Conservation (phyloP, 768 basidiomycete species). For the Coprinopsis sp. region DNA sequence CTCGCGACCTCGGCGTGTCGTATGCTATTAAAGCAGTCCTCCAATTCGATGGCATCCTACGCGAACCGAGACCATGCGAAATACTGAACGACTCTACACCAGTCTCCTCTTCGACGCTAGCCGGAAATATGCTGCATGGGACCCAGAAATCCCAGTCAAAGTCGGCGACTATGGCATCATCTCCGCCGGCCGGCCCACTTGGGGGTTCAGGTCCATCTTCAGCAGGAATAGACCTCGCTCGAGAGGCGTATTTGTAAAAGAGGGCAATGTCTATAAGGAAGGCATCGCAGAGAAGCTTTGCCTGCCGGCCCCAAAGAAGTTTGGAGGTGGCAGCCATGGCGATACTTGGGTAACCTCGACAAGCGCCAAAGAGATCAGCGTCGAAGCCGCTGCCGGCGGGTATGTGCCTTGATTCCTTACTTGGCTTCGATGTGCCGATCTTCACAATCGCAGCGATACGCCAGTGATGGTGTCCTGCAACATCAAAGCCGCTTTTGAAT, state of each 20-base stretch:
- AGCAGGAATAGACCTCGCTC: conserved; percentile 9
- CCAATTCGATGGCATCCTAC: background rate
- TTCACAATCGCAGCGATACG: conserved; percentile 15
- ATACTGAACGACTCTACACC: conserved; percentile 23
- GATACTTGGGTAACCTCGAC: conserved; percentile 25
- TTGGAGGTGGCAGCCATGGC: conserved; percentile 12
- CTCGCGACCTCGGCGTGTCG: background rate
- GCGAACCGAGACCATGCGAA: background rate
- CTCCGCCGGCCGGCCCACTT: conserved; percentile 11
- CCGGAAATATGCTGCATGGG: conserved; percentile 28
- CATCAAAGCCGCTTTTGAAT: conserved; percentile 23
- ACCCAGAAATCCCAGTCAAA: conserved; percentile 25
- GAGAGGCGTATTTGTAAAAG: conserved; percentile 23
- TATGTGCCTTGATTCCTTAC: conserved; percentile 5
- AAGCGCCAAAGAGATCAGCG: conserved; percentile 19
- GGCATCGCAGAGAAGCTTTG: conserved; percentile 19
- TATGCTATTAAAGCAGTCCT: background rate
- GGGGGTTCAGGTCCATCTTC: conserved; percentile 17
- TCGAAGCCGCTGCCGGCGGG: conserved; percentile 12
- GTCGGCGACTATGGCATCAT: conserved; percentile 29
- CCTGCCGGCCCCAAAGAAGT: conserved; percentile 15
- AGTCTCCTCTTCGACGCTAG: conserved; percentile 26
- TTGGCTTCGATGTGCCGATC: background rate
- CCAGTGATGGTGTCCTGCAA: conserved; percentile 21
- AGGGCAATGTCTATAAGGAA: conserved; percentile 28